Percentiles rank a stretch among this genome's conserved stretches.
phyloP scores from a whole-genome alignment of 1,284 basidiomycete species.

The Irpex sp. region DNA sequence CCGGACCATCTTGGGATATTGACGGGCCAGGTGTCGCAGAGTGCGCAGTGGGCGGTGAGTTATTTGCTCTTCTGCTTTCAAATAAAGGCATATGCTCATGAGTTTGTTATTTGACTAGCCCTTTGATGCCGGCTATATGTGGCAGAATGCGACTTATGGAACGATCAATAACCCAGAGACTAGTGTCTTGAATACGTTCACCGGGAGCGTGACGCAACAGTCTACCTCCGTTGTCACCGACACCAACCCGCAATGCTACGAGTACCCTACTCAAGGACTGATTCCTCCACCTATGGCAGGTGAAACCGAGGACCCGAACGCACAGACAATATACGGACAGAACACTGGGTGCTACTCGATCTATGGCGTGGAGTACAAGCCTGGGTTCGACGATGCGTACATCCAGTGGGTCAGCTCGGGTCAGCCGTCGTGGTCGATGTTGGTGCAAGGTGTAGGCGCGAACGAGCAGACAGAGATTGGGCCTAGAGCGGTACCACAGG shows the following conservation, averaged over 20 bases:
- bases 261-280: slow-evolving; percentile 23
- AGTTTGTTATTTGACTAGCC: slow-evolving; percentile 33
- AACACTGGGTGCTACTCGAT: slow-evolving; percentile 36
- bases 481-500: slow-evolving; percentile 54
- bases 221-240: slow-evolving; percentile 48
- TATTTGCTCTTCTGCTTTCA: slow-evolving; percentile 20
- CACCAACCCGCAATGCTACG: slow-evolving; percentile 50
- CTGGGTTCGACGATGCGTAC: slow-evolving; percentile 38
- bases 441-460: slow-evolving; percentile 48
- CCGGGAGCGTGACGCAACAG: slow-evolving; percentile 55
- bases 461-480: slow-evolving; percentile 46
- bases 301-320: background rate
- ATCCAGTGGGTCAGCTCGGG: slow-evolving; percentile 56
- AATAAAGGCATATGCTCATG: slow-evolving; percentile 1
- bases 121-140: slow-evolving; percentile 53
- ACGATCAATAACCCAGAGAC: slow-evolving; percentile 41
- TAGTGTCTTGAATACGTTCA: slow-evolving; percentile 43
- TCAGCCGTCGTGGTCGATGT: slow-evolving; percentile 53
- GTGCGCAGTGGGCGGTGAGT: slow-evolving; percentile 56
- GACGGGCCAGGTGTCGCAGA: slow-evolving; percentile 52
- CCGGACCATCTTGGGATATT: slow-evolving; percentile 23
- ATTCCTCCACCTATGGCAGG: slow-evolving; percentile 3
- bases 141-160: slow-evolving; percentile 44
- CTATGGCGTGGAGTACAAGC: slow-evolving; percentile 42
- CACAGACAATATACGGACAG: background rate